A percentile compares a stretch with the other conserved stretches of the same genome.
Evolutionary conservation across 2,329 filamentous ascomycete genomes (phyloP).

Genomic region (Trichoderma brevicompactum): DNA sequence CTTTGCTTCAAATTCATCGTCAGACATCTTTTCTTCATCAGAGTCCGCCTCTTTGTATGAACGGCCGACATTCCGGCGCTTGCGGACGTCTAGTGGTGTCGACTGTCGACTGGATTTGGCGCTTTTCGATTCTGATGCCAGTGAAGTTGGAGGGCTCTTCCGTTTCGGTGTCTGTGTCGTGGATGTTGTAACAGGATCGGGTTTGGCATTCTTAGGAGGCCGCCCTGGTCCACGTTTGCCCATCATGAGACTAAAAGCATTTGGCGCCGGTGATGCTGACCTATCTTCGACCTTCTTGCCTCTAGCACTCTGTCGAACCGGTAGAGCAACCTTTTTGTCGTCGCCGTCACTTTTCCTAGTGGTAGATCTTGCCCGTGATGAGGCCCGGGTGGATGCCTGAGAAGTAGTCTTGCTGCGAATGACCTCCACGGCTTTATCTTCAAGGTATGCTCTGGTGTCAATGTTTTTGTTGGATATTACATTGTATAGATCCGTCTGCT

Average conservation of each 20-base stretch:
- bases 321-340: slow-evolving; percentile 37
- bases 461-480: slow-evolving; percentile 60
- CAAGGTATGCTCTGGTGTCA: slow-evolving; percentile 75
- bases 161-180: slow-evolving; percentile 38
- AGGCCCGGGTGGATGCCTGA: slow-evolving; percentile 30
- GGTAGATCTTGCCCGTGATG: slow-evolving; percentile 41
- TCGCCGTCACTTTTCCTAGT: background rate
- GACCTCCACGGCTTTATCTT: slow-evolving; percentile 74
- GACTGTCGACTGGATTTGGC: slow-evolving; percentile 74
- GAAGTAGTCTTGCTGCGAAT: slow-evolving; percentile 47
- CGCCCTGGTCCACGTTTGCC: slow-evolving; percentile 42
- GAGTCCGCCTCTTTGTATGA: slow-evolving; percentile 61
- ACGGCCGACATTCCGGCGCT: slow-evolving; percentile 54
- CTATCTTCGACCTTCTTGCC: slow-evolving; percentile 37
- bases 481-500: slow-evolving; percentile 89
- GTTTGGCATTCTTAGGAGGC: slow-evolving; percentile 37
- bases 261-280: slow-evolving; percentile 36
- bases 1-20: slow-evolving; percentile 81
- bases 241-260: slow-evolving; percentile 62
- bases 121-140: slow-evolving; percentile 63
- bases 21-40: slow-evolving; percentile 68
- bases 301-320: slow-evolving; percentile 45
- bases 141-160: slow-evolving; percentile 38
- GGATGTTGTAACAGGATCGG: slow-evolving; percentile 31
- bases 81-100: slow-evolving; percentile 66